phyloP scores from a whole-genome alignment of 2,329 filamentous ascomycete genomes.

The Ramichloridium luteum region DNA sequence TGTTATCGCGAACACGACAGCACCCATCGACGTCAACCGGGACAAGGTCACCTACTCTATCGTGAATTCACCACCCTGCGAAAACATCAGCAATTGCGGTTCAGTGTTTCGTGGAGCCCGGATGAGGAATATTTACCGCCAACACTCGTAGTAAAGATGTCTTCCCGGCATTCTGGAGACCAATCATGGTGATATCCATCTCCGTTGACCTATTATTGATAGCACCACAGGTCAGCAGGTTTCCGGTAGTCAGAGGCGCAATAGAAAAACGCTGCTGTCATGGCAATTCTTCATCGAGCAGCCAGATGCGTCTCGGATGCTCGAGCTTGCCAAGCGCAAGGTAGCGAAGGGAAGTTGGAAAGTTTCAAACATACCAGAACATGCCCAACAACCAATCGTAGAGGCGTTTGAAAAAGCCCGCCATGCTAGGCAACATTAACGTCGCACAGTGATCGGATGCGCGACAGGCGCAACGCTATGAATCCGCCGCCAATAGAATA shows the following conservation, averaged over 20 bases:
- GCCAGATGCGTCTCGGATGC: too few species aligned
- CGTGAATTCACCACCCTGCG: conserved; percentile 91
- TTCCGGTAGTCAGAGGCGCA: too few species aligned
- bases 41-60: conserved; percentile 69
- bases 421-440: conserved; percentile 56
- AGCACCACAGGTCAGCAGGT: too few species aligned
- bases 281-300: conserved; percentile 1
- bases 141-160: conserved; percentile 87
- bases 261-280: too few species aligned
- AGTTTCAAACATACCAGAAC: conserved; percentile 81
- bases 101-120: too few species aligned
- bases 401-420: conserved; percentile 80
- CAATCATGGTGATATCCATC: conserved; percentile 99
- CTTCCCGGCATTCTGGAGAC: conserved; percentile 94
- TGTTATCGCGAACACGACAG: too few species aligned
- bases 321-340: too few species aligned
- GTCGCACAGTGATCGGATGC: too few species aligned
- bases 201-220: conserved; percentile 94
- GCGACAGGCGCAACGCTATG: too few species aligned
- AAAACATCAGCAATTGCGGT: conserved; percentile 8
- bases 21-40: too few species aligned
- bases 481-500: too few species aligned
- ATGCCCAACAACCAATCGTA: conserved; percentile 98
- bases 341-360: conserved; percentile 6
- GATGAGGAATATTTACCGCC: conserved; percentile 59